A percentile compares a stretch with the other conserved stretches of the same genome.
These are phyloP conservation scores for Thymus mandschuricus DNA, from an alignment of 257 asterid genomes.

Conservation along the genomic window DNA sequence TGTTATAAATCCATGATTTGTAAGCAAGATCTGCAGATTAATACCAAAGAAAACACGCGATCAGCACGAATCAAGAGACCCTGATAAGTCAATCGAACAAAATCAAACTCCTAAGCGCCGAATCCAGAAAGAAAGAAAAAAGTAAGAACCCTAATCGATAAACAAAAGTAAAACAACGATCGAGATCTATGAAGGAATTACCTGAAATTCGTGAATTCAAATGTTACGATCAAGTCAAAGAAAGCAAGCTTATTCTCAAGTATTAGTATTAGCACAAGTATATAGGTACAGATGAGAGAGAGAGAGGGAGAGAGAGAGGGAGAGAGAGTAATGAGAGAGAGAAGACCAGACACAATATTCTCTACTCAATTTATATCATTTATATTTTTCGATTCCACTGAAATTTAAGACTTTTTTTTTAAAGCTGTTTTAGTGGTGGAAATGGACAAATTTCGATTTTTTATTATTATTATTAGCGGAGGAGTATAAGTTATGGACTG, in stretches of 20 bases:
- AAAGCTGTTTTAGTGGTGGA: neutral
- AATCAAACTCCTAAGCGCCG: neutral
- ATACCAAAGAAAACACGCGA: neutral
- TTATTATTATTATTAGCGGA: no score
- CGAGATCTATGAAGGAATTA: neutral
- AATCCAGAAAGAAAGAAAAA: neutral
- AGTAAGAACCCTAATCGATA: neutral
- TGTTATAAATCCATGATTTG: conserved; percentile 24
- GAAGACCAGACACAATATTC: no score
- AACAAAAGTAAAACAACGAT: neutral
- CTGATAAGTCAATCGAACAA: neutral
- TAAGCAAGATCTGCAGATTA: conserved; percentile 45
- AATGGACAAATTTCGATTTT: neutral
- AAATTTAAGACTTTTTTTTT: neutral
- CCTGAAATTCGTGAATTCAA: neutral
- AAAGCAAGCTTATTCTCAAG: neutral
- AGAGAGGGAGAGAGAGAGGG: conserved; percentile 8
- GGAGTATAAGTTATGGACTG: no score
- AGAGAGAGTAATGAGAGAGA: neutral
- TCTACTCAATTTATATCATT: no score
- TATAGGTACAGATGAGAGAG: no score
- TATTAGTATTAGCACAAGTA: neutral
- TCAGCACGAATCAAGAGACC: neutral
- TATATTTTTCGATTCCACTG: neutral
- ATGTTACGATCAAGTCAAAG: neutral